Base-by-base conservation (phyloP, 2,329 filamentous ascomycete species). In the Massarina eburnea region DNA sequence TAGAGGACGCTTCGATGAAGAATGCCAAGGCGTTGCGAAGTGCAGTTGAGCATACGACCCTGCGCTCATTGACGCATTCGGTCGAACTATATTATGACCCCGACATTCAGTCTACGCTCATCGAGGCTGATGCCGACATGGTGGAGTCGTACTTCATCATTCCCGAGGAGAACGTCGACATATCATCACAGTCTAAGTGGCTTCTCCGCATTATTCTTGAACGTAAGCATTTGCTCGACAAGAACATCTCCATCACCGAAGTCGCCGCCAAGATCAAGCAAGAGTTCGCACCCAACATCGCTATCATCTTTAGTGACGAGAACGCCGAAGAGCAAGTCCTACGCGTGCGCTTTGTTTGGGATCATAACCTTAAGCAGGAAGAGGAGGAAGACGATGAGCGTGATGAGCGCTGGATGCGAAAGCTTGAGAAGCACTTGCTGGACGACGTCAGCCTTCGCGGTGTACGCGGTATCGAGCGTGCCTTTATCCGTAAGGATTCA, bases 21-120 rank as follows among this genome's bases (percentile, higher is more conserved):
- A 80, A 84, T 45, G 91, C 90, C 37, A 97, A 85, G 52, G 88
- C 88, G 40, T 79, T 99, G 54, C 90, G 94, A 70, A 95, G 88
- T 68, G 80, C 84, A 56, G 91, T 99, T 21, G 94, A 99, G 72
- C 91, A 96, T 70, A 97, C 95, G 14, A 96, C 89, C 58, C 77
- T 99, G 52, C 87, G 91, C 37, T 94, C 89, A 10, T 89, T 99
- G 48, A 95, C 91, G 0, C 86, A 92, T 35, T 83, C 89, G 37
- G 95, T 91, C 0, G 95, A 99, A 71, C 92, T 99, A 48, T 96
- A 96, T 79, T 97, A 97, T 62, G 94, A 99, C 67, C 94, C 94
- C 0, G 88, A 95, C 48, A 86, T 96, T 48, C 83, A 88, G 59
- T 79, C 82, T 22, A 99, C 95, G 0, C 88, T 85, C 55, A 95